phyloP scores from a whole-genome alignment of 805 yeast genomes.

The Candida mattraensis region DNA sequence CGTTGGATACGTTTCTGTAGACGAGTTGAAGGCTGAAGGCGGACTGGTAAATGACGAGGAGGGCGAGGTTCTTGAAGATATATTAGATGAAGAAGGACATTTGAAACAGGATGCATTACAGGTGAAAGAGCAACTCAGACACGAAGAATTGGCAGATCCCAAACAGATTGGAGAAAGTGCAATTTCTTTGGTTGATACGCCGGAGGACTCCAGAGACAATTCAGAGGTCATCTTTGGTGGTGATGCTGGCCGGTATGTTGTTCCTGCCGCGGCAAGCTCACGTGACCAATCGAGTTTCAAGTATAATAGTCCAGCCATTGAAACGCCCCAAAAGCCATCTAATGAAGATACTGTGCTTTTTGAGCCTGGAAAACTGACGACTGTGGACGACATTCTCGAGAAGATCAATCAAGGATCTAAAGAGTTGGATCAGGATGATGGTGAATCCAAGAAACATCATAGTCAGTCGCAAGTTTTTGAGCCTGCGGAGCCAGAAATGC shows the following conservation, averaged over 20 bases:
- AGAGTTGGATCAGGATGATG: constrained; percentile 13
- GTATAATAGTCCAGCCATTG: constrained; percentile 13
- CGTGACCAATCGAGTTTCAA: constrained; percentile 20
- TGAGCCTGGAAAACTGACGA: constrained; percentile 25
- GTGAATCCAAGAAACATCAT: constrained; percentile 9
- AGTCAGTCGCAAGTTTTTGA: constrained; percentile 8
- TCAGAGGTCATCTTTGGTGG: constrained; percentile 32
- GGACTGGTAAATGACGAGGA: constrained; percentile 60
- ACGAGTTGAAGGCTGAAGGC: constrained; percentile 43
- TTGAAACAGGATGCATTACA: constrained; percentile 48
- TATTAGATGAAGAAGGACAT: constrained; percentile 54
- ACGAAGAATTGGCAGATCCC: constrained; percentile 5
- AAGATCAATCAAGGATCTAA: constrained; percentile 33
- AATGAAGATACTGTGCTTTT: constrained; percentile 19
- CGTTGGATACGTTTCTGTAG: constrained; percentile 29
- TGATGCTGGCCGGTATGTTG: constrained; percentile 33
- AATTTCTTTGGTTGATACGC: constrained; percentile 2
- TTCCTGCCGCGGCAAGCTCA: constrained; percentile 35
- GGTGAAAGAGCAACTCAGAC: constrained; percentile 20
- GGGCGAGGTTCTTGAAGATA: constrained; percentile 51
- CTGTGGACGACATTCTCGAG: constrained; percentile 34
- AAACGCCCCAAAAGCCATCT: constrained; percentile 10
- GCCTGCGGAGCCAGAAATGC: constrained; percentile 27
- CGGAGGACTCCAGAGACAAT: constrained; percentile 11
- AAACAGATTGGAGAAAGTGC: background rate